Conservation (phyloP, 1,139 yeast species). For the Diutina neorugosa region DNA sequence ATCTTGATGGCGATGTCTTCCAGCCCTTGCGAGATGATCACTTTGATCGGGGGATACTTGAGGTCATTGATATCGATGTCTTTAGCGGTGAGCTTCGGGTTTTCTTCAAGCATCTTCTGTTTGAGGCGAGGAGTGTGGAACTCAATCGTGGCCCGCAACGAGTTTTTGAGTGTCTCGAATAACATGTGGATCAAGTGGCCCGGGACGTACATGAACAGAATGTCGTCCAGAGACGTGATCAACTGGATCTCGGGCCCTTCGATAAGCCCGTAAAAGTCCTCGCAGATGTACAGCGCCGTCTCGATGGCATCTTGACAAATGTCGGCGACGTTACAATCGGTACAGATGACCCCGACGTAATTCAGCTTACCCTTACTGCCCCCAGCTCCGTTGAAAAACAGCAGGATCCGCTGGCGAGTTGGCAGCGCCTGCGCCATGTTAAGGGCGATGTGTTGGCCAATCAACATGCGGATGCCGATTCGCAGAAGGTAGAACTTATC, state of each 20-base stretch:
- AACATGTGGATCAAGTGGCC: constrained; percentile 85
- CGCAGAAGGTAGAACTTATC: constrained; percentile 81
- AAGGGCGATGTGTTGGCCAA: constrained; percentile 80
- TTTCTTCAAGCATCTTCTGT: constrained; percentile 25
- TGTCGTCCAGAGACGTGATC: constrained; percentile 54
- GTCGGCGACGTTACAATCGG: constrained; percentile 67
- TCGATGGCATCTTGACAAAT: constrained; percentile 79
- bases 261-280: constrained; percentile 72
- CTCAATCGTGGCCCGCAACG: constrained; percentile 77
- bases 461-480: constrained; percentile 80
- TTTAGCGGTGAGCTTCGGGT: constrained; percentile 30
- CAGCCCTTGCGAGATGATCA: constrained; percentile 81
- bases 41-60: constrained; percentile 72
- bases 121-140: constrained; percentile 39
- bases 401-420: constrained; percentile 26
- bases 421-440: constrained; percentile 50
- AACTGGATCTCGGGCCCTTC: constrained; percentile 75
- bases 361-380: constrained; percentile 19
- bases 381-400: constrained; percentile 18
- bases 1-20: constrained; percentile 91
- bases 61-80: constrained; percentile 50
- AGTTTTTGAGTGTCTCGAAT: constrained; percentile 75
- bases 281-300: constrained; percentile 78
- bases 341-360: constrained; percentile 78
- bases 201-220: constrained; percentile 78